phyloP scores from a whole-genome alignment of 2,329 filamentous ascomycete genomes.

The Incumbomyces delicatus region DNA sequence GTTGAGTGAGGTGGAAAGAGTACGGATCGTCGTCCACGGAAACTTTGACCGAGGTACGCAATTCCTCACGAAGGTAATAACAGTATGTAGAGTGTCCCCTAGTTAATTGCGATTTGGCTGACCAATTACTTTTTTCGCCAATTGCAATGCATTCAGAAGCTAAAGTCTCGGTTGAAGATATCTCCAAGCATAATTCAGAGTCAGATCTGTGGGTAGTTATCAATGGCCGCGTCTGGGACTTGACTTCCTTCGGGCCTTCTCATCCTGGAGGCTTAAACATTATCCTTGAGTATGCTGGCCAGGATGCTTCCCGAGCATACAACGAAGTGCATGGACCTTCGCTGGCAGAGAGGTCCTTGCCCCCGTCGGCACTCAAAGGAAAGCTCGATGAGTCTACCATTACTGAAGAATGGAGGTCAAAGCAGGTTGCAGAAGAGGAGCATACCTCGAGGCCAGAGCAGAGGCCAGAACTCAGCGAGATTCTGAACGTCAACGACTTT shows the following conservation, averaged over 20 bases:
- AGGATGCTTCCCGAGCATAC: constrained; percentile 37
- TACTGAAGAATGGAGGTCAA: constrained; percentile 7
- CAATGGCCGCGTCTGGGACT: constrained; percentile 57
- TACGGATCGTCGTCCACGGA: too few relatives aligned
- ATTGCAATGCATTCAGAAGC: background rate
- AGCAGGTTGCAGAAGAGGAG: constrained; percentile 12
- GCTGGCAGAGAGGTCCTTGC: constrained; percentile 16
- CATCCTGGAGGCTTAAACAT: constrained; percentile 48
- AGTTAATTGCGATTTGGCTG: too few relatives aligned
- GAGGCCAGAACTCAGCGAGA: constrained; percentile 14
- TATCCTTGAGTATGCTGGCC: constrained; percentile 37
- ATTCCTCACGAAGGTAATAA: too few relatives aligned
- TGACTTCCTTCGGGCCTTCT: constrained; percentile 53
- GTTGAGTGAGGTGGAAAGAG: too few relatives aligned
- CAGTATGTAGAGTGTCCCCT: too few relatives aligned
- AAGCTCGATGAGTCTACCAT: constrained; percentile 17
- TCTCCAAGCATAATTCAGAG: constrained; percentile 34
- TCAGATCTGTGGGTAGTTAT: constrained; percentile 57
- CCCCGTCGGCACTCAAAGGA: constrained; percentile 15
- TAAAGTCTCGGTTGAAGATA: constrained; percentile 10
- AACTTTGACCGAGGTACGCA: too few relatives aligned
- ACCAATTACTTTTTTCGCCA: too few relatives aligned
- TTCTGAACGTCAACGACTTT: constrained; percentile 18
- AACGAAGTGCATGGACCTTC: constrained; percentile 31
- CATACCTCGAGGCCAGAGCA: constrained; percentile 19